Percentiles rank a stretch among this genome's conserved stretches.
phyloP scores from a whole-genome alignment of 2,329 filamentous ascomycete species.

The Teratosphaeria zuluensis region DNA sequence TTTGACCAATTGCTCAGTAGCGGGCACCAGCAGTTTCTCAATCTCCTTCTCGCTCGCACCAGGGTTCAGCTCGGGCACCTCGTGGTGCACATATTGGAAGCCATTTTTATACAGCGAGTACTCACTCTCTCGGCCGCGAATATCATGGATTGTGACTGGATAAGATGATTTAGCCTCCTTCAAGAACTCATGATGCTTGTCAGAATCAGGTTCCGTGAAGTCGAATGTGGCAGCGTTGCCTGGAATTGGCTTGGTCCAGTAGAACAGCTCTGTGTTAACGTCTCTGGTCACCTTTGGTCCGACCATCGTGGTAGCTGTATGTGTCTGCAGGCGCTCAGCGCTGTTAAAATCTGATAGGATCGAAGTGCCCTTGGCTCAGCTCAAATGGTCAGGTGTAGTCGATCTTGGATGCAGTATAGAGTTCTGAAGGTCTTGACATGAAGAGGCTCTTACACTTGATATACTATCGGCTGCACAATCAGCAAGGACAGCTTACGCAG shows the following conservation, averaged over 20 bases:
- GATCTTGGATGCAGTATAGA: no score
- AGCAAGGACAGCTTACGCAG: no score
- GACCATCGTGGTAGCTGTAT: not conserved
- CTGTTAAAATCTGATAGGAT: not conserved
- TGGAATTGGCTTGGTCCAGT: not conserved
- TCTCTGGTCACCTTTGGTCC: not conserved
- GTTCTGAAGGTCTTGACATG: not conserved
- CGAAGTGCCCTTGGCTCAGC: not conserved
- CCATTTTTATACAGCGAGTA: not conserved
- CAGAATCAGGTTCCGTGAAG: not conserved
- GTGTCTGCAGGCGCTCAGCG: not conserved
- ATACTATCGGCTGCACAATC: no score
- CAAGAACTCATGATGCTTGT: not conserved
- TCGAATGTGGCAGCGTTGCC: not conserved
- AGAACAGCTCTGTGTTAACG: not conserved
- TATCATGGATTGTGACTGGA: not conserved
- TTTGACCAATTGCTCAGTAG: not conserved
- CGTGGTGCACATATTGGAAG: not conserved
- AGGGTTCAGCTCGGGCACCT: not conserved
- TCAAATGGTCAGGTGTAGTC: not conserved
- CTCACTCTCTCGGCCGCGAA: not conserved
- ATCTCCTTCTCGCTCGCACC: not conserved
- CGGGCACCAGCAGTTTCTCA: not conserved
- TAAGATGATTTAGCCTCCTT: not conserved
- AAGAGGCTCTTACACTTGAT: not conserved